A percentile compares a stretch with the other conserved stretches of the same genome.
phyloP scores from a whole-genome alignment of 169 alveolate species.

The Plasmodium yoelii region DNA sequence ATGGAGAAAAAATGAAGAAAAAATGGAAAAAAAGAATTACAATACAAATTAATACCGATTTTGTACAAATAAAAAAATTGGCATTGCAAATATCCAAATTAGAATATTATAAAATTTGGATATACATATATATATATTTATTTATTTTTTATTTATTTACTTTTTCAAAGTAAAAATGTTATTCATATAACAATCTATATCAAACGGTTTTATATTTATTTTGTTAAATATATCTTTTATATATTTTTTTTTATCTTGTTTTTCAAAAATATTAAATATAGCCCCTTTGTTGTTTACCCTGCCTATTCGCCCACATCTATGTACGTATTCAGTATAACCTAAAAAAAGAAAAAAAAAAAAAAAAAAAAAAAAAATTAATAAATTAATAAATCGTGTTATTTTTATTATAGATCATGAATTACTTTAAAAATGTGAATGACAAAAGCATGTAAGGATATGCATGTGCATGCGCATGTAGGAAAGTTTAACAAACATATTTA shows the following conservation, averaged over 20 bases:
- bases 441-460: neutral
- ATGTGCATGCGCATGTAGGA: neutral
- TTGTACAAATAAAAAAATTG: too few relatives aligned
- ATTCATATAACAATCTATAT: constrained; percentile 66
- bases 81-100: too few relatives aligned
- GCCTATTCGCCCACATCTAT: constrained; percentile 75
- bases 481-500: too few relatives aligned
- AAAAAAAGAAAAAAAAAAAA: neutral
- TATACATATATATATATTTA: too few relatives aligned
- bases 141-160: too few relatives aligned
- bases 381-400: too few relatives aligned
- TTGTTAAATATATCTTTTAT: constrained; percentile 24
- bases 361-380: neutral
- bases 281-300: constrained; percentile 72
- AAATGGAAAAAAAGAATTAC: too few relatives aligned
- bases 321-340: constrained; percentile 47
- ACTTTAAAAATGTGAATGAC: neutral
- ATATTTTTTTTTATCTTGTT: constrained; percentile 25
- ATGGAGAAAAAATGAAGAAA: too few relatives aligned
- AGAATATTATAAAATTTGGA: too few relatives aligned
- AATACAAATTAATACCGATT: too few relatives aligned
- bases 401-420: too few relatives aligned
- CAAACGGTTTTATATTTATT: constrained; percentile 29
- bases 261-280: constrained; percentile 53
- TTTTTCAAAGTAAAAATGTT: constrained; percentile 35